Evolutionary conservation across 2,329 filamentous ascomycete species (phyloP), one percentile per base, ranked within the genome.

Genomic region (Pseudomassariella vexata): DNA sequence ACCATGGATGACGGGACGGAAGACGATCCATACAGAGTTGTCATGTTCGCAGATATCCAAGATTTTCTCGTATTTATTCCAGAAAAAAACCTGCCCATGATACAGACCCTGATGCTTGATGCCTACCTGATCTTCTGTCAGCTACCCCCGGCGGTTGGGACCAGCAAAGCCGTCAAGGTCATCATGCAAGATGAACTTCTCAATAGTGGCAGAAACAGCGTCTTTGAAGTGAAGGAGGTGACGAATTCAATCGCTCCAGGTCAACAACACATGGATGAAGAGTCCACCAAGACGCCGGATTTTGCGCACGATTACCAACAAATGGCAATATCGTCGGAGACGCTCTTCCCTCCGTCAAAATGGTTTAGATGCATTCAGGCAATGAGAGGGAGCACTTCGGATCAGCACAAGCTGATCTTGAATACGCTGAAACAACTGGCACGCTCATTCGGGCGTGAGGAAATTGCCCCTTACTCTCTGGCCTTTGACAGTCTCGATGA

Each of bases 1-100:
- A 82, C 82, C 0, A 65, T 83, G 38, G 87, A 95, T 51, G 79
- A 87, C 17, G 70, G 76, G 2, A 74, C 72, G 11, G 82, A 86
- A 41, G 82, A 89, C 37, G 90, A 95, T 48, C 84, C 87, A 0
- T 94, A 84, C 44, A 74, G 88, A 21, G 76, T 92, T 4, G 73
- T 95, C 27, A 74, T 95, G 49, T 88, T 80, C 45, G 74, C 78
- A 0, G 92, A 96, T 52, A 65, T 95, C 14, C 62, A 76, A 39
- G 66, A 73, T 1, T 67, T 83, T 18, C 50, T 94, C 2, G 60
- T 77, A 19, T 47, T 60, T 30, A 55, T 81, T 5, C 73, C 75
- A 0, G 30, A 41, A 0, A 19, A 33, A 5, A 50, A 50, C 17
- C 44, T 66, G 36, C 34, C 50, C 34, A 37, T 38, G 3, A 49